Conservation (phyloP, 352 stramenopile genomes). For the Globisporangium paddicum region DNA sequence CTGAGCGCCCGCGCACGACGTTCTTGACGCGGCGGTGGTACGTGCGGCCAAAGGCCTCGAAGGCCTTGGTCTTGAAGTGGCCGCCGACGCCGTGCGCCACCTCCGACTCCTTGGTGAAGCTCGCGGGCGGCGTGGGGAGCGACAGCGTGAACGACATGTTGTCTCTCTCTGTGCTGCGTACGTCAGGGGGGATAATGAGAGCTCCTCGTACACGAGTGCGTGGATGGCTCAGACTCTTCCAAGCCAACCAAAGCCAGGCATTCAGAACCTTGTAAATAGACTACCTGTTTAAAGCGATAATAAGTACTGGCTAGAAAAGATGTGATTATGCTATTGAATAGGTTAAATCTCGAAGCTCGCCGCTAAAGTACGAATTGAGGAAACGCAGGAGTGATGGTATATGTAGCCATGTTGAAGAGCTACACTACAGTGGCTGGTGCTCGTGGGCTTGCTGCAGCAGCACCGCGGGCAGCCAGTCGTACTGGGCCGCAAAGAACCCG, state of each 20-base stretch:
- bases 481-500: constrained; percentile 30
- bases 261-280: neutral
- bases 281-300: neutral
- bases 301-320: too few relatives aligned
- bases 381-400: constrained; percentile 1
- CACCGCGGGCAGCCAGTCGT: constrained; percentile 54
- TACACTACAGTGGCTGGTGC: too few relatives aligned
- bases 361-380: neutral
- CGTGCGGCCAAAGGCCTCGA: constrained; percentile 66
- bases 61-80: constrained; percentile 72
- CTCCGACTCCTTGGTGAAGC: constrained; percentile 46
- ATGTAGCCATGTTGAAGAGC: neutral
- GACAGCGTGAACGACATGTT: constrained; percentile 48
- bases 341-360: too few relatives aligned
- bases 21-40: constrained; percentile 77
- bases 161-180: neutral
- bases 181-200: neutral
- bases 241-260: constrained; percentile 1
- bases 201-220: neutral
- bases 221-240: neutral
- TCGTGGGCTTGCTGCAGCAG: constrained; percentile 37
- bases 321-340: neutral
- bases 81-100: constrained; percentile 55
- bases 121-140: constrained; percentile 48
- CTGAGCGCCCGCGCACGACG: constrained; percentile 63